Percentiles rank a stretch among this genome's conserved stretches.
Evolutionary conservation across 345 rosid genomes (phyloP).

Genomic region (Arabis hirsuta): DNA sequence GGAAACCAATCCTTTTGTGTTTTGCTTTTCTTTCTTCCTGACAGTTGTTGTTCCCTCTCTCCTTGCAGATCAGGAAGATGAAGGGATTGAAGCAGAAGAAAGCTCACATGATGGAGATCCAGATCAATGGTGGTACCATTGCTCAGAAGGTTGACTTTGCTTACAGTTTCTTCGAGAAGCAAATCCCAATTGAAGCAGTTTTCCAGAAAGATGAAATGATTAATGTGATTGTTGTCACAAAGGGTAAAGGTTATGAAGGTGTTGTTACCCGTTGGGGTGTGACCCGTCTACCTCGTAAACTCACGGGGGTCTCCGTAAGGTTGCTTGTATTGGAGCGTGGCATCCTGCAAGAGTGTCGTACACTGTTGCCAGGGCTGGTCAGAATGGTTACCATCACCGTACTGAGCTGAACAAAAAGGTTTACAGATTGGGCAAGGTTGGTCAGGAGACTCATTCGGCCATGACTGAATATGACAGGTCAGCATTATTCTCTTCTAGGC

Average conservation of each 20-base stretch:
- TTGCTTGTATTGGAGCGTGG: conserved; percentile 96
- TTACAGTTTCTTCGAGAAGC: conserved; percentile 82
- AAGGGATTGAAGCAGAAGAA: conserved; percentile 93
- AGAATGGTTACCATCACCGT: conserved; percentile 94
- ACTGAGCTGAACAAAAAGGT: conserved; percentile 90
- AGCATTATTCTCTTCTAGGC: background rate
- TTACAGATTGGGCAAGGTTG: conserved; percentile 75
- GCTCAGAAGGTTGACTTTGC: conserved; percentile 84
- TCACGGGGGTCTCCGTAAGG: conserved; percentile 91
- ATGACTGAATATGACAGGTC: conserved; percentile 83
- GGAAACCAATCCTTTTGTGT: too few relatives aligned
- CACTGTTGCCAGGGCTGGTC: conserved; percentile 95
- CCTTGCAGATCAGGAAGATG: conserved; percentile 75
- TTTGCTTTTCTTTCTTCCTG: background rate
- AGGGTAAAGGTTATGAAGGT: conserved; percentile 93
- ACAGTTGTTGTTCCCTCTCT: background rate
- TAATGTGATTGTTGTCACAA: conserved; percentile 81
- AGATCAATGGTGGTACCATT: conserved; percentile 80
- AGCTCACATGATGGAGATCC: conserved; percentile 88
- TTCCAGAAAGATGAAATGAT: conserved; percentile 94
- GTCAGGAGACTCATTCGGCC: conserved; percentile 67
- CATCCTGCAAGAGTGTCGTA: conserved; percentile 96
- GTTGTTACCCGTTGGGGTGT: conserved; percentile 96
- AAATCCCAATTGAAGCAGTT: conserved; percentile 70
- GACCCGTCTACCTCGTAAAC: conserved; percentile 90